Conservation (phyloP, 805 yeast genomes). For the Pichia nanzhaoensis region DNA sequence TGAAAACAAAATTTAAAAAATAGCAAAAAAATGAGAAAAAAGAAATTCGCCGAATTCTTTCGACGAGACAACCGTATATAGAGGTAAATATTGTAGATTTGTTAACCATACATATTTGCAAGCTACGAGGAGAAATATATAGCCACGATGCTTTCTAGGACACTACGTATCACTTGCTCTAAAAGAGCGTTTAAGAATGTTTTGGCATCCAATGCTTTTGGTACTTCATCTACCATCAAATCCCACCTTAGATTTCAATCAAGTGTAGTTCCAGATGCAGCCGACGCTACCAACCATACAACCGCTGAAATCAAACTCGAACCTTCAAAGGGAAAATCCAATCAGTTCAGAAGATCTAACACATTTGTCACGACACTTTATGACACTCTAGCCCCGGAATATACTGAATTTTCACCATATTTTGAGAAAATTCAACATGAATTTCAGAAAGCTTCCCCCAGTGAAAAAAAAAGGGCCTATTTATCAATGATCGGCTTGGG, state of each 20-base stretch:
- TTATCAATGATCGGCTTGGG: conserved; percentile 7
- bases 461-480: not conserved
- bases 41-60: not conserved
- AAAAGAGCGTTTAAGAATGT: not conserved
- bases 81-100: no score
- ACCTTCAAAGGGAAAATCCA: not conserved
- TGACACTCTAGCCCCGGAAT: conserved; percentile 5
- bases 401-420: conserved; percentile 11
- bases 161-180: not conserved
- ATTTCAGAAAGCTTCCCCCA: conserved; percentile 2
- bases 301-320: not conserved
- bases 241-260: conserved; percentile 3
- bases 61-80: not conserved
- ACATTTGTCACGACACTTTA: not conserved
- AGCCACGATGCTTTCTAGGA: conserved; percentile 3
- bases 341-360: not conserved
- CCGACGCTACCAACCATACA: not conserved
- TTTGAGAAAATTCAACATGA: conserved; percentile 12
- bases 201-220: no score
- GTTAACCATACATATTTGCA: no score
- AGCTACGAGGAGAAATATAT: not conserved
- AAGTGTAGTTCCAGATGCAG: not conserved
- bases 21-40: not conserved
- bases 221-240: no score
- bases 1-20: no score